These are phyloP conservation scores for Xylariaceae sp. DNA, from an alignment of 2,329 filamentous ascomycete genomes.

Conservation along the genomic window DNA sequence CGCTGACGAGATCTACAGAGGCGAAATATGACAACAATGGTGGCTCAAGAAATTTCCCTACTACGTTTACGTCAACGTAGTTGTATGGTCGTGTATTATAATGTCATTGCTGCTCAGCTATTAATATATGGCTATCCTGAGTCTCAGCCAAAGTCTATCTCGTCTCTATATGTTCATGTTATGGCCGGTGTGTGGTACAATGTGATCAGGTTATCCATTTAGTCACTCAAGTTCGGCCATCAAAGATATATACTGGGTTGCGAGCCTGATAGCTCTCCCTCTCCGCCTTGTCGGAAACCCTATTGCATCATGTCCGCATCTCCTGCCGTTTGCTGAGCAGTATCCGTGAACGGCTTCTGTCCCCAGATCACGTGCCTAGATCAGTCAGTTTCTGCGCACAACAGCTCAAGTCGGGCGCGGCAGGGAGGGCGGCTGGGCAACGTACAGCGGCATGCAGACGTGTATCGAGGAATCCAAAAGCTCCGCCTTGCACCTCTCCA, in stretches of 20 bases:
- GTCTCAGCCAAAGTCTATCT: too few species aligned
- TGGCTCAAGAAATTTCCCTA: constrained; percentile 44
- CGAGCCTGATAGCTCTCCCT: background rate
- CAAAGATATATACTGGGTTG: too few species aligned
- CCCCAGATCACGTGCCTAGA: constrained; percentile 13
- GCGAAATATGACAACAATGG: constrained; percentile 82
- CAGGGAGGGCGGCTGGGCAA: background rate
- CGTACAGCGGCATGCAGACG: constrained; percentile 13
- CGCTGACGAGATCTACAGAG: constrained; percentile 45
- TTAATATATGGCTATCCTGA: too few species aligned
- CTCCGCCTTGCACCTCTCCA: constrained; percentile 11
- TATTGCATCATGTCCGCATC: background rate
- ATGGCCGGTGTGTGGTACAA: too few species aligned
- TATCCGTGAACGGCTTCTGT: constrained; percentile 10
- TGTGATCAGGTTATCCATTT: too few species aligned
- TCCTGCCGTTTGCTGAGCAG: background rate
- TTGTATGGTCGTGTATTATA: too few species aligned
- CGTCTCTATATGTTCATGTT: too few species aligned
- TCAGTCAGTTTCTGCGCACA: background rate
- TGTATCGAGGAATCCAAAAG: constrained; percentile 9
- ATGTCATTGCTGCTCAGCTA: too few species aligned
- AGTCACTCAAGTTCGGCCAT: too few species aligned
- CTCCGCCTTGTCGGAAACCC: background rate
- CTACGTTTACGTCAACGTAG: constrained; percentile 9
- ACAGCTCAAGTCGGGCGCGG: too few species aligned